These are phyloP conservation scores for Ricinus communis DNA, from an alignment of 345 rosid genomes.

Conservation along the genomic window DNA sequence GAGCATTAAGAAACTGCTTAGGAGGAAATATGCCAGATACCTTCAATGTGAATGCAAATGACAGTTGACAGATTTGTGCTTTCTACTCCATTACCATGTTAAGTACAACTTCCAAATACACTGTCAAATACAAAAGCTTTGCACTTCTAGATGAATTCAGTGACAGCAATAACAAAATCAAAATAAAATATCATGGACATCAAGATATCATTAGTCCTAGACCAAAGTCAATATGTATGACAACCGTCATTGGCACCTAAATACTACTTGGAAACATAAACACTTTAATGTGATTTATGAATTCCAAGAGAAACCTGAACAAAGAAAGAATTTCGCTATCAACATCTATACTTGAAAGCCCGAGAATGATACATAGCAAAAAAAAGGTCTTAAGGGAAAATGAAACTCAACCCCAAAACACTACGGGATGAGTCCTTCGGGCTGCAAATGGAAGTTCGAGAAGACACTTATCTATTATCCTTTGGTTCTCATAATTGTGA, in stretches of 20 bases:
- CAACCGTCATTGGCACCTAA: conserved; percentile 25
- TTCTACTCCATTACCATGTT: neutral
- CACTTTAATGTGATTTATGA: conserved; percentile 30
- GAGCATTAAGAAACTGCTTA: too few species aligned
- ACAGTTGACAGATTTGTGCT: neutral
- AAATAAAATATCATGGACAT: neutral
- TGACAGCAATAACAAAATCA: neutral
- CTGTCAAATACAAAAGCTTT: neutral
- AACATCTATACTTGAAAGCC: conserved; percentile 25
- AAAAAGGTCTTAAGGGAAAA: neutral
- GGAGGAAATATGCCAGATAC: too few species aligned
- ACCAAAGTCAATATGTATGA: conserved; percentile 15
- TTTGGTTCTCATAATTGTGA: conserved; percentile 93
- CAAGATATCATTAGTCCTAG: conserved; percentile 9
- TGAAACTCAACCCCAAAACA: conserved; percentile 22
- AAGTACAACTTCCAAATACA: conserved; percentile 7
- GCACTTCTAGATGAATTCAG: neutral
- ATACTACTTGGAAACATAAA: conserved; percentile 32
- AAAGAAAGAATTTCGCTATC: neutral
- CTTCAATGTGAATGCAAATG: too few species aligned
- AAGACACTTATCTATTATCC: conserved; percentile 42
- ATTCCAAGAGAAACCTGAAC: conserved; percentile 21
- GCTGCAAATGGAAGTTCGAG: conserved; percentile 20
- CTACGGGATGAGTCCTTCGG: conserved; percentile 17
- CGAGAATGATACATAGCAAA: conserved; percentile 22